phyloP scores from a whole-genome alignment of 371 early-diverging fungal species.

The Mortierella polycephala region DNA sequence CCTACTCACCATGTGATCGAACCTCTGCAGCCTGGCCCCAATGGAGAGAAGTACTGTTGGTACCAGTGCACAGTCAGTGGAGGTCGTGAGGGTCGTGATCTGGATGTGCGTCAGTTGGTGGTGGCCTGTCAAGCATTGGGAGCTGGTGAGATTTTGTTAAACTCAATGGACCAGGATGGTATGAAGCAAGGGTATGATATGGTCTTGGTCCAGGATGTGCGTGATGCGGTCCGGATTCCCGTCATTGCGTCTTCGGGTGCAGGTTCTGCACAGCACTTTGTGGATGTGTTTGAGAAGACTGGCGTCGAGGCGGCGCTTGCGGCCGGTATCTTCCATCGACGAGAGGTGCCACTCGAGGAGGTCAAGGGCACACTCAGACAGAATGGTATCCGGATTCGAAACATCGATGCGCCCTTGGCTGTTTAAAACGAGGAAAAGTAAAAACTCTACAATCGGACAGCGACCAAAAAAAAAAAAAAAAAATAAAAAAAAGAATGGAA shows the following conservation, averaged over 20 bases:
- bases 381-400: slow-evolving; percentile 26
- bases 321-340: slow-evolving; percentile 97
- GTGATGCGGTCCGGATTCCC: slow-evolving; percentile 84
- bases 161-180: slow-evolving; percentile 98
- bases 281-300: slow-evolving; percentile 83
- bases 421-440: slow-evolving; percentile 2
- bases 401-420: slow-evolving; percentile 34
- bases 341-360: slow-evolving; percentile 86
- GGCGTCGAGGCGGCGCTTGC: slow-evolving; percentile 96
- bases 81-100: slow-evolving; percentile 93
- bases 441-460: neutral
- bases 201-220: slow-evolving; percentile 82
- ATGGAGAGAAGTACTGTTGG: slow-evolving; percentile 95
- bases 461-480: neutral
- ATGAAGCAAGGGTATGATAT: slow-evolving; percentile 96
- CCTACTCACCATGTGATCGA: slow-evolving; percentile 77
- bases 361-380: slow-evolving; percentile 70
- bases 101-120: slow-evolving; percentile 93
- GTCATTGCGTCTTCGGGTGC: slow-evolving; percentile 98
- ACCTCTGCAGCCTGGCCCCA: slow-evolving; percentile 82
- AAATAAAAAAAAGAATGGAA: neutral
- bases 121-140: slow-evolving; percentile 90
- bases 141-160: slow-evolving; percentile 95
- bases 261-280: slow-evolving; percentile 87
- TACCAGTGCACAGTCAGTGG: slow-evolving; percentile 98